Conservation (phyloP, 176 grass and related monocot species). For the Canna indica region DNA sequence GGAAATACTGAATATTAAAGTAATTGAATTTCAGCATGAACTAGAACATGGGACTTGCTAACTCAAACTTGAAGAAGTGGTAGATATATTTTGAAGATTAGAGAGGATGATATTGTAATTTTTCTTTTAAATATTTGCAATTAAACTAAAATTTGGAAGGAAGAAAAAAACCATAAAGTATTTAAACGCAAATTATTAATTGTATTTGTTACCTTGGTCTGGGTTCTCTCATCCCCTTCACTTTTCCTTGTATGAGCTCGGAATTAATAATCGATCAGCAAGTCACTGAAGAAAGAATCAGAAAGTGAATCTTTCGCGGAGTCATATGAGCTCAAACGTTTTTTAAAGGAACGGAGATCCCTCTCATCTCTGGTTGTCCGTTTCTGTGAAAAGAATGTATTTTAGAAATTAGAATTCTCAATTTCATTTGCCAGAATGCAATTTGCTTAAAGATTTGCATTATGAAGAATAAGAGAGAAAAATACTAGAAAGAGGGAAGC, state of each 20-base stretch:
- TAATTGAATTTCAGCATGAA: too few species aligned
- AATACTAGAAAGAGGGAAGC: background rate
- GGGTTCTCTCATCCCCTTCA: background rate
- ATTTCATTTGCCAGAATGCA: background rate
- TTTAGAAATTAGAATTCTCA: conserved; percentile 21
- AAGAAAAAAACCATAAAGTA: background rate
- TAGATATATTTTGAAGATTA: too few species aligned
- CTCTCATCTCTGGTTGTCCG: conserved; percentile 42
- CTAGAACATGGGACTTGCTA: too few species aligned
- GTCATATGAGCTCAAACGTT: conserved; percentile 38
- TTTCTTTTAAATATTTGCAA: background rate
- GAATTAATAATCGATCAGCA: conserved; percentile 3
- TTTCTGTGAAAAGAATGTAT: conserved; percentile 24
- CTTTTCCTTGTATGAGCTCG: background rate
- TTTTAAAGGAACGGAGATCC: conserved; percentile 74
- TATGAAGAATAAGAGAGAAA: conserved; percentile 1
- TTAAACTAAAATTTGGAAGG: background rate
- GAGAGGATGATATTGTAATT: too few species aligned
- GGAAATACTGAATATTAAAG: too few species aligned
- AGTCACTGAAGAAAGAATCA: conserved; percentile 54
- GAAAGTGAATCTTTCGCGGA: conserved; percentile 50
- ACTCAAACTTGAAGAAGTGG: too few species aligned
- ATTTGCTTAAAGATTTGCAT: background rate
- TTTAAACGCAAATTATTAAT: background rate
- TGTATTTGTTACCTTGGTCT: background rate